Evolutionary conservation across 768 basidiomycete species (phyloP).

Genomic region (Cyclocybe cylindracea): DNA sequence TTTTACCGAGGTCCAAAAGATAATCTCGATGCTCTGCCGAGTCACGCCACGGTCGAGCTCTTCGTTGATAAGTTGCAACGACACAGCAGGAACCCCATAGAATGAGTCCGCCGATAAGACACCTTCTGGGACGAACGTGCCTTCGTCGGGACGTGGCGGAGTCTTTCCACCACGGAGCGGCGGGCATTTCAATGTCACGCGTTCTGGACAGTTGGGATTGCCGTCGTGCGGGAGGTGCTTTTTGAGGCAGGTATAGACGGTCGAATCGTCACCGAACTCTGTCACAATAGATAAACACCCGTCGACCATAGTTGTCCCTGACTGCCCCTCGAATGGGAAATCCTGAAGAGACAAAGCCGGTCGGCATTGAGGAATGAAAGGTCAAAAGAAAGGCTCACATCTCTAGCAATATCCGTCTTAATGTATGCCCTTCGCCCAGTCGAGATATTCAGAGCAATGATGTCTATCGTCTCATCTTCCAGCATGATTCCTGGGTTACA

Average conservation of each 20-base stretch:
- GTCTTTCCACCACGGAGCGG: neutral
- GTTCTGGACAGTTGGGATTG: slow-evolving; percentile 14
- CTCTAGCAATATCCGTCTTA: slow-evolving; percentile 17
- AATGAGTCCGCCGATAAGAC: slow-evolving; percentile 18
- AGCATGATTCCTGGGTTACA: neutral
- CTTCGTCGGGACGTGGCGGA: too few relatives aligned
- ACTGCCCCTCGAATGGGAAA: slow-evolving; percentile 10
- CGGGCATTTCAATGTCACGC: slow-evolving; percentile 2
- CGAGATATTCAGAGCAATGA: slow-evolving; percentile 21
- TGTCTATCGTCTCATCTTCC: slow-evolving; percentile 5
- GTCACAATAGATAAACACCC: slow-evolving; percentile 21
- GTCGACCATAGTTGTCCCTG: slow-evolving; percentile 21
- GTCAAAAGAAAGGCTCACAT: slow-evolving; percentile 1
- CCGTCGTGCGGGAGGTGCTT: slow-evolving; percentile 17
- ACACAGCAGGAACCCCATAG: slow-evolving; percentile 22
- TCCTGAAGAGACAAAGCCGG: slow-evolving; percentile 2
- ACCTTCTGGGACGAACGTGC: slow-evolving; percentile 10
- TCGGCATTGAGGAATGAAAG: neutral
- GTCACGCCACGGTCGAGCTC: neutral
- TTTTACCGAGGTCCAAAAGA: slow-evolving; percentile 14
- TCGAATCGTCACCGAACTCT: slow-evolving; percentile 11
- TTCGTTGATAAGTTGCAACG: slow-evolving; percentile 8
- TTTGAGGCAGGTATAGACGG: slow-evolving; percentile 16
- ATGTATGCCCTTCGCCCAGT: slow-evolving; percentile 17
- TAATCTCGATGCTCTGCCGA: slow-evolving; percentile 8